Base-by-base conservation (phyloP, 352 stramenopile genomes). In the Phytophthora europaea region DNA sequence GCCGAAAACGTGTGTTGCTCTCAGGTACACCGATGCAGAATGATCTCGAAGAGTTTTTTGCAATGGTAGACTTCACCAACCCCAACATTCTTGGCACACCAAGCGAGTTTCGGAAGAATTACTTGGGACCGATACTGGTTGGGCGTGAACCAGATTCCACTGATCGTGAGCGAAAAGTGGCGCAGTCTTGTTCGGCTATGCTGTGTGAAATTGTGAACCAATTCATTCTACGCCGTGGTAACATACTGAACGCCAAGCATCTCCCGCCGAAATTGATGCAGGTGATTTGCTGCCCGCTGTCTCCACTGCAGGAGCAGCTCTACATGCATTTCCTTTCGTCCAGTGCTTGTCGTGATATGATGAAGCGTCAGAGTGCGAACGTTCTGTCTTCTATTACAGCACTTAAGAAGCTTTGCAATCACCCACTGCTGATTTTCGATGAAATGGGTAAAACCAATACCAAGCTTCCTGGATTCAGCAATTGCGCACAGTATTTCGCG, bases 1-100 rank as follows among this genome's bases (percentile, higher is more conserved):
- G 95, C 53, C 87, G 91, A 63, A 96, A 97, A 15, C 90, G 98
- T 38, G 92, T 99, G 6, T 74, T 99, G 43, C 74, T 99, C 5
- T 99, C 97, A 0, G 98, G 98, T 33, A 99, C 98, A 18, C 98
- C 97, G 2, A 99, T 99, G 96, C 97, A 99, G 70, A 99, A 99
- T 72, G 97, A 99, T 83, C 78, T 99, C 16, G 91, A 99, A 60
- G 98, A 99, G 71, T 99, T 99, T 72, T 99, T 96, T 70, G 97
- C 98, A 7, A 99, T 99, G 97, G 97, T 95, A 8, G 88, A 95
- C 59, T 96, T 97, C 57, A 96, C 91, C 1, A 97, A 95, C 59
- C 88, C 90, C 4, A 91, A 93, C 63, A 94, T 97, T 47, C 79
- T 96, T 15, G 91, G 89, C 6, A 81, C 83, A 0, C 81, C 87